Base-by-base conservation (phyloP, 768 basidiomycete genomes). In the Tricholoma sp. region DNA sequence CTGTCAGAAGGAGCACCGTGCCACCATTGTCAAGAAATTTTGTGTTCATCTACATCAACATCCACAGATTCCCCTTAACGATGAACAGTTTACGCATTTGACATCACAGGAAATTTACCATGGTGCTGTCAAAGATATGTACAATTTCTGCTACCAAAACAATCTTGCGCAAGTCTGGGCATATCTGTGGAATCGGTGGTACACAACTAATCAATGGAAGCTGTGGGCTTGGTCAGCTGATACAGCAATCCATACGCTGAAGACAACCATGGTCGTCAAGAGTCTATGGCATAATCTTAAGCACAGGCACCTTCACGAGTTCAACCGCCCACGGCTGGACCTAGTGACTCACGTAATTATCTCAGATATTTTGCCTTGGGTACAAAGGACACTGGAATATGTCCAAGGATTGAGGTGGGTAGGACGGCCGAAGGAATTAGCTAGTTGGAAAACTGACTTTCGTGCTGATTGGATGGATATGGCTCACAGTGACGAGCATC, bases 151-250 rank as follows among this genome's bases (percentile, higher is more conserved):
- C 45, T 59, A 57, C 29, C 12, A 32, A 43, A 21, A 67, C 35
- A 49, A 60, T 34, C 64, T 70, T 6, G 41, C 57, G 5, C 63
- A 69, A 46, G 65, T 65, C 22, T 70, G 66, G 67, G 69, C 66
- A 5, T 69, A 70, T 57, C 22, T 70, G 27, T 70, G 69, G 67
- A 68, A 65, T 45, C 55, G 58, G 7, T 70, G 70, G 70, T 71
- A 69, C 58, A 56, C 54, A 9, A 64, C 59, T 18, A 51, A 62
- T 5, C 66, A 64, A 46, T 71, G 70, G 69, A 27, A 16, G 9
- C 41, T 43, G 39, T 43, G 41, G 39, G 39, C 39, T 41, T n/a
- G 39, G 39, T 41, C 39, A 41, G 39, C 39, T 41, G 39, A 41
- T 41, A 18, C 8, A n/a, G 16, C 39, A 41, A 41, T 41, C 16